Conservation (phyloP, 768 basidiomycete genomes). For the Tricholoma matsutake region DNA sequence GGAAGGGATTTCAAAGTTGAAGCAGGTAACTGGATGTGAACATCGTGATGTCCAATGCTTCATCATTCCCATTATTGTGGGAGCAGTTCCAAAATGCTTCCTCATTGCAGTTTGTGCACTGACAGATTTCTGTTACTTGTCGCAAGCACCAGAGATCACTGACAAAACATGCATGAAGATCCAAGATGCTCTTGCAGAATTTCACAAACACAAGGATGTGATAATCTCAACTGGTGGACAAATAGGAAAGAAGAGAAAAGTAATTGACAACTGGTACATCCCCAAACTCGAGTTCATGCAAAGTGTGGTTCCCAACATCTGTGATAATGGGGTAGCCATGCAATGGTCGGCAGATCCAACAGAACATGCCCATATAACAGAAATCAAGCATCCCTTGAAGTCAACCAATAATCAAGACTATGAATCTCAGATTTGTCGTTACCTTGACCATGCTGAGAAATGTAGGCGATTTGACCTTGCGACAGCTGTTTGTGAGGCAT, state of each 20-base stretch:
- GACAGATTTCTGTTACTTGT: slow-evolving; percentile 15
- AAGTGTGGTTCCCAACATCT: slow-evolving; percentile 22
- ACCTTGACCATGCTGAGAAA: slow-evolving; percentile 31
- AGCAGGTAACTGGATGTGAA: slow-evolving; percentile 41
- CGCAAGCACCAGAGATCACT: slow-evolving; percentile 28
- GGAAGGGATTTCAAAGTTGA: slow-evolving; percentile 35
- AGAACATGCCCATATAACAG: slow-evolving; percentile 30
- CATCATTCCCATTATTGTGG: slow-evolving; percentile 32
- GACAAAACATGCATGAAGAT: slow-evolving; percentile 19
- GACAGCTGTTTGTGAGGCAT: slow-evolving; percentile 15
- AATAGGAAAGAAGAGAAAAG: slow-evolving; percentile 14
- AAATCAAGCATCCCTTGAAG: slow-evolving; percentile 30
- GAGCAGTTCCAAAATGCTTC: slow-evolving; percentile 26
- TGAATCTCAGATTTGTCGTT: slow-evolving; percentile 30
- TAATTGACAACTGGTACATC: slow-evolving; percentile 35
- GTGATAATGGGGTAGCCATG: slow-evolving; percentile 25
- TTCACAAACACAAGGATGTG: slow-evolving; percentile 33
- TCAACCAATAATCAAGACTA: slow-evolving; percentile 32
- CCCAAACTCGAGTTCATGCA: slow-evolving; percentile 41
- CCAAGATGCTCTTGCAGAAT: slow-evolving; percentile 19
- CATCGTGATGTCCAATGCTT: slow-evolving; percentile 35
- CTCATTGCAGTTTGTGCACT: slow-evolving; percentile 27
- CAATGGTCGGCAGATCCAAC: slow-evolving; percentile 36
- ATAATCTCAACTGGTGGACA: slow-evolving; percentile 29
- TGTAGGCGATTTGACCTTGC: slow-evolving; percentile 2